phyloP scores from a whole-genome alignment of 768 basidiomycete species.

The Tylopilus plumbeoviolaceoides region DNA sequence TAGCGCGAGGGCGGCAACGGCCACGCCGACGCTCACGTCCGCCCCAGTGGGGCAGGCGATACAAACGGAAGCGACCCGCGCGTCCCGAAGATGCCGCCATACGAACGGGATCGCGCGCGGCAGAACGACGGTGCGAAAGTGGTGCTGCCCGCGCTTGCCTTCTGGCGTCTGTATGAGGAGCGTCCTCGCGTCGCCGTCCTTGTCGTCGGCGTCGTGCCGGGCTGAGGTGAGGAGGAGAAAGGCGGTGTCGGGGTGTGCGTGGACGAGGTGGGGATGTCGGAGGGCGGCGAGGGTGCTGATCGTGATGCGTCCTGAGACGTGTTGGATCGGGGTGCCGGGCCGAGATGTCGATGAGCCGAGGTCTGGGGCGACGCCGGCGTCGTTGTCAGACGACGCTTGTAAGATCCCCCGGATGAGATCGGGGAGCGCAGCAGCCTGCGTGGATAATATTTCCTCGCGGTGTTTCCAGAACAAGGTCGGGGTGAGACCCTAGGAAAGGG shows the following conservation, averaged over 20 bases:
- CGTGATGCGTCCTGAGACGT: slow-evolving; percentile 38
- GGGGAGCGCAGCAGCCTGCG: slow-evolving; percentile 48
- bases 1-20: slow-evolving; percentile 50
- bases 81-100: slow-evolving; percentile 32
- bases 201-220: not conserved
- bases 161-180: slow-evolving; percentile 27
- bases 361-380: not conserved
- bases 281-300: slow-evolving; percentile 35
- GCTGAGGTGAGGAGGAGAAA: slow-evolving; percentile 16
- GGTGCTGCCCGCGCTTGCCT: slow-evolving; percentile 53
- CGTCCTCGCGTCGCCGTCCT: not conserved
- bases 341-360: not conserved
- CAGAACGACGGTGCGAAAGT: slow-evolving; percentile 46
- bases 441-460: slow-evolving; percentile 42
- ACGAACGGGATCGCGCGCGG: slow-evolving; percentile 50
- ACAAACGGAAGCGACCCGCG: slow-evolving; percentile 34
- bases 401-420: slow-evolving; percentile 19
- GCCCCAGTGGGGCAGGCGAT: slow-evolving; percentile 55
- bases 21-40: slow-evolving; percentile 63
- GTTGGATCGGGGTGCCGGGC: slow-evolving; percentile 15
- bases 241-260: slow-evolving; percentile 5
- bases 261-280: slow-evolving; percentile 1
- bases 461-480: slow-evolving; percentile 70
- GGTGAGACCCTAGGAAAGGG: slow-evolving; percentile 58
- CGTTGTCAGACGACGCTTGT: not conserved